These are phyloP conservation scores for Monilinia polystroma DNA, from an alignment of 2,329 filamentous ascomycete species.

Conservation along the genomic window DNA sequence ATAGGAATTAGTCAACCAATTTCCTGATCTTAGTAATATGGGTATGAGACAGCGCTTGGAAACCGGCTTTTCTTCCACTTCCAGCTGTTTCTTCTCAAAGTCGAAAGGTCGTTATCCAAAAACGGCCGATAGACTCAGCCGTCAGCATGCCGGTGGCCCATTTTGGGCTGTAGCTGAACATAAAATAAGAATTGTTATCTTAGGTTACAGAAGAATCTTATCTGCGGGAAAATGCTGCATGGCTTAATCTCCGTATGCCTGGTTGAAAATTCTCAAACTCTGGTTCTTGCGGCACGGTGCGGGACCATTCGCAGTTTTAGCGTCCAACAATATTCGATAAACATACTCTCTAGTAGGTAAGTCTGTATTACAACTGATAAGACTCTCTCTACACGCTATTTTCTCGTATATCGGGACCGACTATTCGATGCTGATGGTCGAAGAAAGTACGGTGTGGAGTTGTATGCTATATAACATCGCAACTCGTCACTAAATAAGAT, in stretches of 20 bases:
- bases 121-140: neutral
- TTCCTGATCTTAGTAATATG: neutral
- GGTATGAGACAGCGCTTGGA: neutral
- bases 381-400: neutral
- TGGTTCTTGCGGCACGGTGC: neutral
- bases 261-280: neutral
- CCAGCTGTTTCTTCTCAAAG: neutral
- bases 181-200: neutral
- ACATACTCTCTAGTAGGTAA: neutral
- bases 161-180: neutral
- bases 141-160: neutral
- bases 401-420: neutral
- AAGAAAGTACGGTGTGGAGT: too few species aligned
- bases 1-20: neutral
- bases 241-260: neutral
- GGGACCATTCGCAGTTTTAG: neutral
- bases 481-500: too few species aligned
- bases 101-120: neutral
- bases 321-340: neutral
- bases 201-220: neutral
- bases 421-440: neutral
- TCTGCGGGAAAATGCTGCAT: neutral
- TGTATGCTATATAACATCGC: too few species aligned
- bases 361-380: neutral
- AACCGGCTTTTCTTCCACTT: slow-evolving; percentile 2